These are phyloP conservation scores for Rozella allomycis DNA, from an alignment of 371 early-diverging fungal genomes.

Conservation along the genomic window DNA sequence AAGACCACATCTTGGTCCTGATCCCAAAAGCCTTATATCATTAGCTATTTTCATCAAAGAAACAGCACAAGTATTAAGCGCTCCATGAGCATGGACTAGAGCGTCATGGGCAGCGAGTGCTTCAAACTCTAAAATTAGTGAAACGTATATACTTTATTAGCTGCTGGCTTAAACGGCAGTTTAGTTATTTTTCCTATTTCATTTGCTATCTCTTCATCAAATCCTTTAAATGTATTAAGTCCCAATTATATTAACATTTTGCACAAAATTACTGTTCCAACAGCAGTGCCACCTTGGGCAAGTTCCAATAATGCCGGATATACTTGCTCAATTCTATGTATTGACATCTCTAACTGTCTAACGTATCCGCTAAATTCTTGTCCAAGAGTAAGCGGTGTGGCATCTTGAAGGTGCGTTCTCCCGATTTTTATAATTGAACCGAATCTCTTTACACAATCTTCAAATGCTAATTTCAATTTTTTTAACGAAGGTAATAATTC, in stretches of 20 bases:
- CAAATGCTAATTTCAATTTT: constrained; percentile 43
- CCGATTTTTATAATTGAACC: constrained; percentile 82
- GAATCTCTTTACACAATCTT: constrained; percentile 52
- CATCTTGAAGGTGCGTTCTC: constrained; percentile 83
- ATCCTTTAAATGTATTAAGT: constrained; percentile 70
- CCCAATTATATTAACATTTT: constrained; percentile 16
- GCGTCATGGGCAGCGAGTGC: constrained; percentile 90
- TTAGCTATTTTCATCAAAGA: constrained; percentile 94
- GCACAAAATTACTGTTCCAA: constrained; percentile 49
- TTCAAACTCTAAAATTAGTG: constrained; percentile 41
- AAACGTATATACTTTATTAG: constrained; percentile 48
- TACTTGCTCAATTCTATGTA: constrained; percentile 47
- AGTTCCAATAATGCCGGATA: constrained; percentile 63
- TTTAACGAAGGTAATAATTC: constrained; percentile 47
- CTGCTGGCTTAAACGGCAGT: constrained; percentile 67
- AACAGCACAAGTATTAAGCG: constrained; percentile 70
- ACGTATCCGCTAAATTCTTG: constrained; percentile 91
- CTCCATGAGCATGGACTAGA: constrained; percentile 77
- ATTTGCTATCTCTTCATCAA: constrained; percentile 59
- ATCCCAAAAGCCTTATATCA: constrained; percentile 71
- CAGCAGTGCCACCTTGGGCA: constrained; percentile 90
- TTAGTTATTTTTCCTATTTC: constrained; percentile 54
- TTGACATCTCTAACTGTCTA: constrained; percentile 55
- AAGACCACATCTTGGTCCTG: constrained; percentile 88
- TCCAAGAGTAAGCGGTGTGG: constrained; percentile 85